These are phyloP conservation scores for Pleodorina starrii DNA, from an alignment of 139 green algal species.

Conservation along the genomic window DNA sequence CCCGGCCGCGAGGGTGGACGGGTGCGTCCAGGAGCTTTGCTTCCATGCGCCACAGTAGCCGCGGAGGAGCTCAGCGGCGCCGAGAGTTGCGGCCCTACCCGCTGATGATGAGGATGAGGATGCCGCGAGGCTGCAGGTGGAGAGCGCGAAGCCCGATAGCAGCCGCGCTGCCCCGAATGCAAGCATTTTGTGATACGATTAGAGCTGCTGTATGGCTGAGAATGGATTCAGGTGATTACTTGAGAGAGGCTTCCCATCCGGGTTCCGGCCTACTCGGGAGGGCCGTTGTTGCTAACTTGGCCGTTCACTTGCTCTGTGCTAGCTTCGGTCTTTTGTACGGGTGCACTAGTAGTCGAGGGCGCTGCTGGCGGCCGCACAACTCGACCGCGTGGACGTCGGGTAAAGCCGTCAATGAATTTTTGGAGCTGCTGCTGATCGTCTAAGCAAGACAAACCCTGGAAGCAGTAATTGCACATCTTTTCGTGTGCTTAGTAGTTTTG, in stretches of 20 bases:
- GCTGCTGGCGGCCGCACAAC: neutral
- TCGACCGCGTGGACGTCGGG: neutral
- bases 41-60: too few species aligned
- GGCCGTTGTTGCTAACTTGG: neutral
- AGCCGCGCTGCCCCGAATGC: neutral
- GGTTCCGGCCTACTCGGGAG: neutral
- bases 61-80: neutral
- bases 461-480: conserved; percentile 49
- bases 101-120: neutral
- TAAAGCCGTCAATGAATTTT: conserved; percentile 49
- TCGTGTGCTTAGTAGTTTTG: too few species aligned
- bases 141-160: neutral
- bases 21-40: too few species aligned
- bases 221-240: too few species aligned
- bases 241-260: too few species aligned
- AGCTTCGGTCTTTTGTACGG: neutral
- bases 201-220: too few species aligned
- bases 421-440: conserved; percentile 47
- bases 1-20: too few species aligned
- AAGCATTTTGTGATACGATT: neutral
- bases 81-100: neutral
- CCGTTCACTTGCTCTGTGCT: neutral
- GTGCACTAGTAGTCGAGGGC: neutral
- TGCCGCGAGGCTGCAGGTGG: neutral
- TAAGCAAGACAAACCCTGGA: conserved; percentile 25